Evolutionary conservation across 75 land plant genomes (phyloP).

Genomic region (Pseudotsuga menziesii): DNA sequence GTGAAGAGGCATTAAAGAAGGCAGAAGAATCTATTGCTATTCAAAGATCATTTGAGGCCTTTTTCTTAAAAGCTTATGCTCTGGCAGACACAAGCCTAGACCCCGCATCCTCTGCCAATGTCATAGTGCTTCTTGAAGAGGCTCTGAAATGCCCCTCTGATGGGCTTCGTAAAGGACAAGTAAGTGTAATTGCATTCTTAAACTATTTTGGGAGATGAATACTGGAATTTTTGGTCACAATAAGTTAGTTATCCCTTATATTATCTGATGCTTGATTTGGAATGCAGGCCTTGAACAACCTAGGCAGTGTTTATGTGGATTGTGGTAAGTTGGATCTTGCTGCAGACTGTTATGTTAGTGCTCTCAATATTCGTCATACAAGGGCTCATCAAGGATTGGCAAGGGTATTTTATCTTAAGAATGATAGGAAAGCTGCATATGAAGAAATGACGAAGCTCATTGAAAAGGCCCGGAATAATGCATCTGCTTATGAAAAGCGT

Average conservation of each 20-base stretch:
- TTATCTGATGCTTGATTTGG: background rate
- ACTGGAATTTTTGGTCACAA: background rate
- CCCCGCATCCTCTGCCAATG: conserved; percentile 46
- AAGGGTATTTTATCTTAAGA: conserved; percentile 70
- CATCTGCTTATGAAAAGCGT: conserved; percentile 95
- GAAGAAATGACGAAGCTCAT: conserved; percentile 97
- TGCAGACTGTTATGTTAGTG: conserved; percentile 73
- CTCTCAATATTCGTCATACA: conserved; percentile 85
- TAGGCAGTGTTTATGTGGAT: conserved; percentile 92
- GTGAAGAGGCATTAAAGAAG: conserved; percentile 80
- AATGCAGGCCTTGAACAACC: conserved; percentile 79
- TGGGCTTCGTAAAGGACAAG: conserved; percentile 95
- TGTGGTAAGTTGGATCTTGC: conserved; percentile 70
- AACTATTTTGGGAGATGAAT: background rate
- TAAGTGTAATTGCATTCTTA: conserved; percentile 20
- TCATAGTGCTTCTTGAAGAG: conserved; percentile 66
- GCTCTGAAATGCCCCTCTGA: conserved; percentile 88
- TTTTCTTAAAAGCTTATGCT: conserved; percentile 88
- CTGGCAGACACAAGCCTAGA: conserved; percentile 74
- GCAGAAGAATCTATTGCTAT: conserved; percentile 78
- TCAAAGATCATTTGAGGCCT: conserved; percentile 86
- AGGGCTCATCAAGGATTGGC: conserved; percentile 96
- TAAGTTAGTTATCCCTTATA: background rate
- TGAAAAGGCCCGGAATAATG: conserved; percentile 86
- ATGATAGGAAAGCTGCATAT: conserved; percentile 76